Base-by-base conservation (phyloP, 257 asterid genomes). In the Ilex aquifolium region DNA sequence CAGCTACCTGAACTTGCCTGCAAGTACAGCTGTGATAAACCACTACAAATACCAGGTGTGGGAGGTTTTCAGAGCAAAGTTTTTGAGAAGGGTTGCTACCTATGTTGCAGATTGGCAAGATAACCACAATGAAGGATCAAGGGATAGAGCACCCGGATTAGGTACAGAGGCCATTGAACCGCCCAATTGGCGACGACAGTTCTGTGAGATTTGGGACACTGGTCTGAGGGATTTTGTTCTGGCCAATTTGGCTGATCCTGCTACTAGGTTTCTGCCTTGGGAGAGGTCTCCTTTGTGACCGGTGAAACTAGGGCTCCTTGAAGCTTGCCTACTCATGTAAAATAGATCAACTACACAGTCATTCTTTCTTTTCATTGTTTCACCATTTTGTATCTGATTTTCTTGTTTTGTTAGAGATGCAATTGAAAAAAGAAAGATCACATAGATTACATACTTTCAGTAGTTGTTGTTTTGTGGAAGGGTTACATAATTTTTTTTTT, bases 91-190 rank as follows among this genome's bases (percentile, higher is more conserved):
- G 39, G 99, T 93, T 4, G 99, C 99, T 32, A 93, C 99, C 0
- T 93, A 93, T 39, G 99, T 93, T 3, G 89, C 79, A 3, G 99
- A 93, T 66, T 93, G 99, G 99, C 77, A 74, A 59, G 82, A 90
- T 14, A 90, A 84, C 60, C 95, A 90, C 60, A 93, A 93, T 7
- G 97, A 93, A 61, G 97, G 99, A 17, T 90, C 99, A 17, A 84
- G 95, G 65, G 99, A 93, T 67, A 70, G 99, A 62, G 96, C 97
- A 0, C 99, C 99, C 0, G 97, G 99, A 16, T 63, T 93, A 72
- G 99, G 99, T 56, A 93, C 97, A 2, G 96, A 90, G 80, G 97
- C 99, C 7, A 82, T 93, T 32, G 93, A 93, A 70, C 99, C 97
- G 5, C 86, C 91, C 7, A 88, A 90, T 61, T 90, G 97, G 99